These are phyloP conservation scores for Aspergillus mulundensis DNA, from an alignment of 495 filamentous ascomycete genomes.

Conservation along the genomic window DNA sequence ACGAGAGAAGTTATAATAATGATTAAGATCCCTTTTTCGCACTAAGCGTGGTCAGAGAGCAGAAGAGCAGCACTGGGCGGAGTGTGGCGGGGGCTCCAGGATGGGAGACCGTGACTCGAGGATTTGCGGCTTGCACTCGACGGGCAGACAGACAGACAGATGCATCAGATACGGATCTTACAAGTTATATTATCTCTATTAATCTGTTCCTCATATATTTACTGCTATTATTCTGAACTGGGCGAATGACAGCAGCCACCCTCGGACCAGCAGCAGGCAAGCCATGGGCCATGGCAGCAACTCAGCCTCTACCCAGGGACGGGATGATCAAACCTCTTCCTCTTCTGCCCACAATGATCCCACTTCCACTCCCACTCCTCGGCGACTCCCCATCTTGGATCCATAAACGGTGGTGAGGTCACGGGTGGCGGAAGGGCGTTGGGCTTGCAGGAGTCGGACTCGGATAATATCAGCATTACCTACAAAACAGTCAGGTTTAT, in stretches of 20 bases:
- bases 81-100: conserved; percentile 22
- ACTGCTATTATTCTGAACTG: background rate
- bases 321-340: background rate
- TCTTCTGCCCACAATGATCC: background rate
- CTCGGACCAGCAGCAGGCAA: background rate
- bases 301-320: background rate
- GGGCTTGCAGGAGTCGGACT: background rate
- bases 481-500: conserved; percentile 1
- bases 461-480: conserved; percentile 2
- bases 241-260: background rate
- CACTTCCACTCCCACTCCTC: background rate
- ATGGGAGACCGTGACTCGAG: background rate
- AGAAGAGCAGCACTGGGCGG: conserved; percentile 7
- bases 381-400: background rate
- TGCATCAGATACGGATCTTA: conserved; percentile 2
- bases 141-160: background rate
- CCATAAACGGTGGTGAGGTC: conserved; percentile 4
- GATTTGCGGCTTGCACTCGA: background rate
- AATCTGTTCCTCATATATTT: conserved; percentile 8
- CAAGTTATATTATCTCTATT: background rate
- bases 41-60: conserved; percentile 16
- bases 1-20: conserved; percentile 17
- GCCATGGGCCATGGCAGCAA: conserved; percentile 4
- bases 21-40: conserved; percentile 6
- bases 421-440: background rate